Evolutionary conservation across 768 basidiomycete genomes (phyloP), one percentile per base, ranked within the genome.

Genomic region (Cystobasidium ongulense): DNA sequence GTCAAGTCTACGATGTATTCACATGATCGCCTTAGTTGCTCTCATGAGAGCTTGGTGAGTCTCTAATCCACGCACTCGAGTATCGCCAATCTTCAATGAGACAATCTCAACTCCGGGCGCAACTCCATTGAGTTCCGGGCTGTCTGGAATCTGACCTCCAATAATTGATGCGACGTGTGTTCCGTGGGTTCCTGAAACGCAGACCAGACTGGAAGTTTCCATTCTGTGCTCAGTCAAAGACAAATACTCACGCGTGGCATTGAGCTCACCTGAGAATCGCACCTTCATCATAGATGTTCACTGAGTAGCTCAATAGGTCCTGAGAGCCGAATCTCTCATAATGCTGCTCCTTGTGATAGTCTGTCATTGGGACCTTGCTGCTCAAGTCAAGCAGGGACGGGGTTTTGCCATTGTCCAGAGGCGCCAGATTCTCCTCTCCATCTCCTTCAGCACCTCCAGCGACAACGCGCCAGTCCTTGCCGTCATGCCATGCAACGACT

Each of bases 71-170:
- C 7, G 27, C 8, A 75, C 21, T 2, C 74, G 70, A 21, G 70
- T 73, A 36, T 75, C 74, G 21, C 74, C 74, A n/a, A 75, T 75
- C n/a, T 33, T 50, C 23, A 75, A n/a, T 18, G 74, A 75, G 8
- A 75, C 74, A 36, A 75, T 72, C 39, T 75, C 74, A 36, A 46
- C 68, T 10, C 63, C 74, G 1, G 74, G 74, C 25, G 74, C 74
- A 25, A 75, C 66, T n/a, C 74, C 74, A 36, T 72, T 72, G 4
- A 75, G 23, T 27, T 75, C 74, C 1, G 74, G 74, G n/a, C 43
- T 53, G 31, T 71, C 57, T 31, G 25, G 15, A 25, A 73, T 46
- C 15, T 62, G 21, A 5, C 64, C 67, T 23, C 50, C 74, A 27
- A 75, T 72, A 43, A 75, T 75, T 1, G 50, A 29, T 15, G 70